Conservation (phyloP, 441 rosid genomes). For the Adansonia madagascariensis region DNA sequence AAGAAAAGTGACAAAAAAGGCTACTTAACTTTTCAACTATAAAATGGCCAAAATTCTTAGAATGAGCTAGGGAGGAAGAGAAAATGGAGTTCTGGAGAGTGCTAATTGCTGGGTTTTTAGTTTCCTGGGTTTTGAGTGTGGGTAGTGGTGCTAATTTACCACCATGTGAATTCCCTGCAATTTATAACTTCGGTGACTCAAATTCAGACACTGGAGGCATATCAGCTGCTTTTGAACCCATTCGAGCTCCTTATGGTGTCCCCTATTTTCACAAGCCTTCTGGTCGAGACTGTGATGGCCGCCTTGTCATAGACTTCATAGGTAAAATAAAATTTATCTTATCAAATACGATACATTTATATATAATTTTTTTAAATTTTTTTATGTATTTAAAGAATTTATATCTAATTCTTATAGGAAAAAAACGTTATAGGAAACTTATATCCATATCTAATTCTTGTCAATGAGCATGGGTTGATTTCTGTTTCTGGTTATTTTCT, state of each 20-base stretch:
- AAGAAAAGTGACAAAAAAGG: not conserved
- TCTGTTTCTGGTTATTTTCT: not conserved
- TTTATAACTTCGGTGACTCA: conserved; percentile 29
- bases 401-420: too few species aligned
- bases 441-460: not conserved
- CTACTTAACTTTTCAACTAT: not conserved
- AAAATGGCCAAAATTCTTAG: not conserved
- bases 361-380: too few species aligned
- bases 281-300: conserved; percentile 46
- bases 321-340: conserved; percentile 33
- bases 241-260: conserved; percentile 56
- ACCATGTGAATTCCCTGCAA: conserved; percentile 57
- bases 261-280: conserved; percentile 66
- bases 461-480: not conserved
- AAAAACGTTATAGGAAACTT: not conserved
- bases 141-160: conserved; percentile 35
- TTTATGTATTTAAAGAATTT: too few species aligned
- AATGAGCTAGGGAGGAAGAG: not conserved
- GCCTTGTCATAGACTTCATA: conserved; percentile 63
- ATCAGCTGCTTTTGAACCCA: conserved; percentile 23
- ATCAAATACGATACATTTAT: too few species aligned
- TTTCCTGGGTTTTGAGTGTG: conserved; percentile 40
- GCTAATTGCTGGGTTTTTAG: conserved; percentile 36
- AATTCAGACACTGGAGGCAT: conserved; percentile 24
- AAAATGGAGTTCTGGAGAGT: conserved; percentile 38